Conservation (phyloP, 257 asterid genomes). For the Solanum dulcamara region DNA sequence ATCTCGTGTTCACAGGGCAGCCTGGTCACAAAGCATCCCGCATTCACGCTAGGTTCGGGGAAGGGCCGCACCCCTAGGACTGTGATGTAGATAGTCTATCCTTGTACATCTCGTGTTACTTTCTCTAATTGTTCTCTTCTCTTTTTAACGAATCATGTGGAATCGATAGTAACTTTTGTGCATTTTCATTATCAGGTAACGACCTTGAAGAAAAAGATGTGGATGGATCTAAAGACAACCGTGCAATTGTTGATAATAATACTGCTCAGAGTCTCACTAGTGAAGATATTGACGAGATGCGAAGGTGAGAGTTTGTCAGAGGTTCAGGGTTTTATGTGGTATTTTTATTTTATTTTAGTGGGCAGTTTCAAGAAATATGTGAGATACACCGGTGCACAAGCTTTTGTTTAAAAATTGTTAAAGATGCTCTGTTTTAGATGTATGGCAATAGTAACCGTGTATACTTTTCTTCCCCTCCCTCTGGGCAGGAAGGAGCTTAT, state of each 20-base stretch:
- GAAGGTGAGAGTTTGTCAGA: slow-evolving; percentile 33
- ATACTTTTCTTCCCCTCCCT: neutral
- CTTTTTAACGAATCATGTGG: neutral
- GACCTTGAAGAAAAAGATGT: slow-evolving; percentile 23
- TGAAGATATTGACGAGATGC: slow-evolving; percentile 73
- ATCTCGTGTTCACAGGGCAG: neutral
- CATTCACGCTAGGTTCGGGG: neutral
- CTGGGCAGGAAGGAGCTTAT: neutral
- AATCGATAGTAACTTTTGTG: slow-evolving; percentile 3
- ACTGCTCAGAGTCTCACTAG: slow-evolving; percentile 80
- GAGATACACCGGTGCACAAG: neutral
- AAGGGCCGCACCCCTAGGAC: neutral
- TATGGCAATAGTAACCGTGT: neutral
- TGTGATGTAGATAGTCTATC: neutral
- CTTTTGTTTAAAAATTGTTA: neutral
- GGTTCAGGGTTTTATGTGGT: neutral
- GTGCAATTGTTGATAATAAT: slow-evolving; percentile 76
- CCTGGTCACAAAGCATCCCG: neutral
- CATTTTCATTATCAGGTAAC: slow-evolving; percentile 34
- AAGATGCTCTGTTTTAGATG: neutral
- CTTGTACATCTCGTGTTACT: neutral
- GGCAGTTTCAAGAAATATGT: neutral
- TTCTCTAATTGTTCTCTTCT: neutral
- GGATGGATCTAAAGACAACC: slow-evolving; percentile 69
- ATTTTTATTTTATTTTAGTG: neutral